phyloP scores from a whole-genome alignment of 2,329 filamentous ascomycete genomes.

The Lithohypha guttulata region DNA sequence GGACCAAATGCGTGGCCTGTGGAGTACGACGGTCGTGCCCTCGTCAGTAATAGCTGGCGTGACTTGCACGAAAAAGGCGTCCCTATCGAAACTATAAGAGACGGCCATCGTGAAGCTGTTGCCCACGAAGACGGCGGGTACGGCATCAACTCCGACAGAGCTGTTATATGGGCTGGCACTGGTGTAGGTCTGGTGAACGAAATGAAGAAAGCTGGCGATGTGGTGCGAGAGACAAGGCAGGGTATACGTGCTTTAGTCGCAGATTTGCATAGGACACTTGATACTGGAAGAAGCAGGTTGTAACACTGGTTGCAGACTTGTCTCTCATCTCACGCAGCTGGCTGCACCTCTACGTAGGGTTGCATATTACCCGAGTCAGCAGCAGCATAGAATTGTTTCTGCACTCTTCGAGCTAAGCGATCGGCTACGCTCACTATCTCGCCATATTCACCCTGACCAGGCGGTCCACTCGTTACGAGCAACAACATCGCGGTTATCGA shows the following conservation, averaged over 20 bases:
- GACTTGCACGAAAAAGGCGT: constrained; percentile 29
- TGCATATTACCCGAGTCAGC: no score
- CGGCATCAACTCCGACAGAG: constrained; percentile 39
- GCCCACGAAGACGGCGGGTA: constrained; percentile 36
- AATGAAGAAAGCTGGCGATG: constrained; percentile 25
- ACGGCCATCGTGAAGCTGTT: constrained; percentile 25
- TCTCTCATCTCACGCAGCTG: no score
- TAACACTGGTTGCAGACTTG: no score
- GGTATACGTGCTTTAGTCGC: neutral
- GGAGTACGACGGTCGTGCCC: constrained; percentile 2
- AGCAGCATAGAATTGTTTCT: no score
- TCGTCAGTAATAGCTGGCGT: constrained; percentile 31
- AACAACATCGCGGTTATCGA: no score
- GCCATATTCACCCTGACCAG: no score
- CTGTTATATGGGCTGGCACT: constrained; percentile 54
- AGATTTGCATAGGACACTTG: no score
- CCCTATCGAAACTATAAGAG: constrained; percentile 37
- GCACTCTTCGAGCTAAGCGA: no score
- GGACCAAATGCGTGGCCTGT: constrained; percentile 44
- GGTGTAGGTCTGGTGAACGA: constrained; percentile 48
- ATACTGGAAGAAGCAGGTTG: no score
- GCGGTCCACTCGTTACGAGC: no score
- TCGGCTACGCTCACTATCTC: no score
- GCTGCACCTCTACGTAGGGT: no score
- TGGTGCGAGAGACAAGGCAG: neutral